These are phyloP conservation scores for Pittosporum tobira DNA, from an alignment of 129 eudicot species.

Conservation along the genomic window DNA sequence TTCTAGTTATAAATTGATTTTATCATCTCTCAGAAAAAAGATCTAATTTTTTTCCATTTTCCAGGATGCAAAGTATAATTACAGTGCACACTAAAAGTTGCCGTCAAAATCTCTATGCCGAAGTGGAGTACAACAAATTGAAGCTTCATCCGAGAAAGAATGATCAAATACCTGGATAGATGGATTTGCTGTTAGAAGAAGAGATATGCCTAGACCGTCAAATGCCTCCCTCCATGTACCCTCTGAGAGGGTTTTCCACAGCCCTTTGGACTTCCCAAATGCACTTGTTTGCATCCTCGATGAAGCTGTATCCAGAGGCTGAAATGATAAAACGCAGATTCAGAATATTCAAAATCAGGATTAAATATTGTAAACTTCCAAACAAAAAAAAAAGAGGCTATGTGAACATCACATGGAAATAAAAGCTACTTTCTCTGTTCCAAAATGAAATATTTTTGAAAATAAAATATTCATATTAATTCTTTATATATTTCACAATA, in stretches of 20 bases:
- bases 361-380: background rate
- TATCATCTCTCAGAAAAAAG: constrained; percentile 1
- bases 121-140: background rate
- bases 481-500: too few species aligned
- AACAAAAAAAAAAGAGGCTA: background rate
- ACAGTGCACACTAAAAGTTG: background rate
- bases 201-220: constrained; percentile 95
- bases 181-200: constrained; percentile 86
- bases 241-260: constrained; percentile 72
- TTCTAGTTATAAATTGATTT: background rate
- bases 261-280: constrained; percentile 95
- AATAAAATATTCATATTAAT: too few species aligned
- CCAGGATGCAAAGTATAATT: background rate
- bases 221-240: constrained; percentile 77
- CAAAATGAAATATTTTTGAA: too few species aligned
- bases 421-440: too few species aligned
- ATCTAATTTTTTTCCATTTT: constrained; percentile 8
- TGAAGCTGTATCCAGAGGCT: constrained; percentile 97
- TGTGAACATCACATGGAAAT: background rate
- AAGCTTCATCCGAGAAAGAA: background rate
- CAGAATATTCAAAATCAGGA: background rate
- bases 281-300: constrained; percentile 98
- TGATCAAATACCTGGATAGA: constrained; percentile 65
- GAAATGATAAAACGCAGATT: constrained; percentile 18
- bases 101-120: background rate